Evolutionary conservation across 2,329 filamentous ascomycete genomes (phyloP).

Genomic region (Verticillium nubilum): DNA sequence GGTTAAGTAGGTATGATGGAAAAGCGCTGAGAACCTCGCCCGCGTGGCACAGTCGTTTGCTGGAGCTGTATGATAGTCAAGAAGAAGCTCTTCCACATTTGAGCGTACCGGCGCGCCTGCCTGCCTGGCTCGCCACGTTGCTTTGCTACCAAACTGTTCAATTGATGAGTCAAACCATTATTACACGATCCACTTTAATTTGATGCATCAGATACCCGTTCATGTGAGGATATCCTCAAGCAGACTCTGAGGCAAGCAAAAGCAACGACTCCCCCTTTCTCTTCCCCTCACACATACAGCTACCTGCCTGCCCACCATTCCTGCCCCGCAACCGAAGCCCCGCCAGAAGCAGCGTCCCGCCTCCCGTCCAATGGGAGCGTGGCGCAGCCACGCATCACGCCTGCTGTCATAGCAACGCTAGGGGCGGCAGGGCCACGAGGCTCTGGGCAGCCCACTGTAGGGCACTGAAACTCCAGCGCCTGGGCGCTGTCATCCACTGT

Average conservation of each 20-base stretch:
- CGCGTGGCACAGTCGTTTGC: neutral
- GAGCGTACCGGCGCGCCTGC: no score
- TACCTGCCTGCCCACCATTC: neutral
- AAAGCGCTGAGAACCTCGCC: neutral
- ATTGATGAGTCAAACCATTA: no score
- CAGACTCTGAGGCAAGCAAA: neutral
- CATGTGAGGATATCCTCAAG: no score
- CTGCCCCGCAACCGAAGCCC: neutral
- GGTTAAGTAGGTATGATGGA: conserved; percentile 15
- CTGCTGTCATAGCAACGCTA: conserved; percentile 3
- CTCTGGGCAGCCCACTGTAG: neutral
- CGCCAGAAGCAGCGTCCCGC: neutral
- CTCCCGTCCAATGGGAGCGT: neutral
- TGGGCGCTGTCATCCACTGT: neutral
- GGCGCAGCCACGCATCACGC: neutral
- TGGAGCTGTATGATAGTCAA: neutral
- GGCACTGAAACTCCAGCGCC: neutral
- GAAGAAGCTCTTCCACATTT: neutral
- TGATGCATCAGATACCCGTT: neutral
- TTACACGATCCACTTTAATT: no score
- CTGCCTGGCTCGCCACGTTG: no score
- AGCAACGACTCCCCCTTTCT: neutral
- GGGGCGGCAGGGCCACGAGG: neutral
- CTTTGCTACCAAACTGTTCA: no score
- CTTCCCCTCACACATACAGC: neutral